Evolutionary conservation across 352 stramenopile genomes (phyloP).

Genomic region (Thalassiosira mediterranea): DNA sequence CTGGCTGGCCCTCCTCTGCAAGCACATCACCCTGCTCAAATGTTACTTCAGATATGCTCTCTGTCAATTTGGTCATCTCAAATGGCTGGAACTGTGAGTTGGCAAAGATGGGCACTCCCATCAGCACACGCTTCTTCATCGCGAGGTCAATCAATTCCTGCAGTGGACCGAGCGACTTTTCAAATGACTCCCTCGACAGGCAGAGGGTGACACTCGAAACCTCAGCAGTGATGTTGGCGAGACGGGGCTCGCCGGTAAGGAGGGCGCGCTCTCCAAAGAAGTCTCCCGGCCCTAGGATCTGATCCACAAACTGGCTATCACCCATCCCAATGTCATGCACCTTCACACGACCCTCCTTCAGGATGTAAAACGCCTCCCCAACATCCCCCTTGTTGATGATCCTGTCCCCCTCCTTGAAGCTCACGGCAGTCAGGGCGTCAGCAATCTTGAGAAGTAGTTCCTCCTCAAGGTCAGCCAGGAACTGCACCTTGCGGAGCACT

Average conservation of each 20-base stretch:
- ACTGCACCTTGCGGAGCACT: constrained; percentile 70
- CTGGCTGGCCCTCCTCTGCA: constrained; percentile 37
- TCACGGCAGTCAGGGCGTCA: constrained; percentile 76
- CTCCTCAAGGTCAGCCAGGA: constrained; percentile 74
- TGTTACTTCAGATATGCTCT: constrained; percentile 67
- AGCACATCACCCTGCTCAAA: constrained; percentile 64
- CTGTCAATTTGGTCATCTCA: constrained; percentile 78
- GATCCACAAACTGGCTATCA: not conserved
- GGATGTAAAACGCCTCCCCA: constrained; percentile 78
- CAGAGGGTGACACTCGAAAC: constrained; percentile 71
- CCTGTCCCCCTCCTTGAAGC: constrained; percentile 62
- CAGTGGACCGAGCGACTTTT: constrained; percentile 77
- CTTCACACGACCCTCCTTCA: constrained; percentile 72
- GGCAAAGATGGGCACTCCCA: constrained; percentile 82
- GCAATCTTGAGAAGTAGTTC: constrained; percentile 82
- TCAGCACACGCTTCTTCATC: constrained; percentile 80
- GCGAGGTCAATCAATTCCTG: constrained; percentile 80
- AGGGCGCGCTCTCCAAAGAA: constrained; percentile 32
- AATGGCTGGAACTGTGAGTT: constrained; percentile 81
- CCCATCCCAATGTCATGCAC: constrained; percentile 26
- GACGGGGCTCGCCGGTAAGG: constrained; percentile 81
- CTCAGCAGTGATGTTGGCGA: constrained; percentile 75
- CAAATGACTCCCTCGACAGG: constrained; percentile 81
- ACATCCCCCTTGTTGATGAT: constrained; percentile 78
- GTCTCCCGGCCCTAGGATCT: constrained; percentile 9